These are phyloP conservation scores for Ceratocystis huliohia DNA, from an alignment of 2,329 filamentous ascomycete genomes.

Conservation along the genomic window DNA sequence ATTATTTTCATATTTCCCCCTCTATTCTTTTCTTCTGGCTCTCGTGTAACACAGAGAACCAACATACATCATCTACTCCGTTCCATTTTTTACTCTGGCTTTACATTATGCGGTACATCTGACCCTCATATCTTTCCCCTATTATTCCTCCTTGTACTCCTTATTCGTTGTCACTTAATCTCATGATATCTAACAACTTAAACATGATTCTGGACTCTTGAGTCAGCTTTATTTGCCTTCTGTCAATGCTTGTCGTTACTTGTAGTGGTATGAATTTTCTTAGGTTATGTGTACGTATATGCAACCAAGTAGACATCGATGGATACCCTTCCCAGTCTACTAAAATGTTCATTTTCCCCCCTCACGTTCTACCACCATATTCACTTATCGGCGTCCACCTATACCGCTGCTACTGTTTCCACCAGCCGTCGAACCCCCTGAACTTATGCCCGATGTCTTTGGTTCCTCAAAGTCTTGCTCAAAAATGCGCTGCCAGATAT, in stretches of 20 bases:
- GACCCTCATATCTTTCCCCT: background rate
- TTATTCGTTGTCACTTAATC: background rate
- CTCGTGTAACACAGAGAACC: background rate
- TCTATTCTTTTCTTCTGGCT: background rate
- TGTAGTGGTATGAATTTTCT: background rate
- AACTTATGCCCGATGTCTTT: background rate
- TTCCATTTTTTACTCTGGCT: background rate
- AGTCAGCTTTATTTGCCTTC: background rate
- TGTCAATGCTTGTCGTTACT: background rate
- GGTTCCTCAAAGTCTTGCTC: conserved; percentile 20
- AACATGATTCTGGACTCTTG: background rate
- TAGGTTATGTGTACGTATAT: background rate
- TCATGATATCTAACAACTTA: background rate
- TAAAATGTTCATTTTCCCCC: background rate
- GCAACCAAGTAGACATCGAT: background rate
- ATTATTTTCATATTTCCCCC: background rate
- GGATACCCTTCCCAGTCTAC: background rate
- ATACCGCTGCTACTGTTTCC: background rate
- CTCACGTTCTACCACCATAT: background rate
- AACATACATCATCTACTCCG: background rate
- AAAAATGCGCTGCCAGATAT: conserved; percentile 61
- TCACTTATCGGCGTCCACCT: background rate
- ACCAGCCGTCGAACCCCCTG: background rate
- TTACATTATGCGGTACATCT: background rate
- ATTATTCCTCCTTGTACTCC: background rate